These are phyloP conservation scores for Cairneyella variabilis DNA, from an alignment of 495 filamentous ascomycete species.

Conservation along the genomic window DNA sequence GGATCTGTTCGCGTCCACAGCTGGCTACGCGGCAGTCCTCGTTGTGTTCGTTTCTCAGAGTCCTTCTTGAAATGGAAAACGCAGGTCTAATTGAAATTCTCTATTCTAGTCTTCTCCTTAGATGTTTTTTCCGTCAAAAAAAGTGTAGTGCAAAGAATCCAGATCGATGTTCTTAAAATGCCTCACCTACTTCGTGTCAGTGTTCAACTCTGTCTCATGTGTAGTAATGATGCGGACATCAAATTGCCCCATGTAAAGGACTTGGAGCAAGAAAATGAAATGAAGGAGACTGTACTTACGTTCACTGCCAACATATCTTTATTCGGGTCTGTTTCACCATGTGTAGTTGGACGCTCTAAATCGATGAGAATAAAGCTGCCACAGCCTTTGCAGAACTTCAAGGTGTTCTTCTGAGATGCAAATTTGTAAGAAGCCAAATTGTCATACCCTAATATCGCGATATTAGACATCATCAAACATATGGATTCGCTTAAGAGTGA, in stretches of 20 bases:
- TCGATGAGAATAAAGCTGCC: slow-evolving; percentile 17
- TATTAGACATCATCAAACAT: background rate
- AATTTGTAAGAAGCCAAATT: slow-evolving; percentile 9
- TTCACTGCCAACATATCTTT: slow-evolving; percentile 14
- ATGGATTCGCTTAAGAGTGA: background rate
- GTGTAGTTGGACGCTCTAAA: background rate
- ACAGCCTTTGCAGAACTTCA: slow-evolving; percentile 21
- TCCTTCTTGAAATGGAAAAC: no score
- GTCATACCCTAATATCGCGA: slow-evolving; percentile 9
- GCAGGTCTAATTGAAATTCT: no score
- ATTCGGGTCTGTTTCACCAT: slow-evolving; percentile 9
- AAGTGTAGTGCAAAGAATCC: slow-evolving; percentile 10
- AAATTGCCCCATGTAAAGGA: no score
- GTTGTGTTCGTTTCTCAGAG: no score
- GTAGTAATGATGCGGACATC: no score
- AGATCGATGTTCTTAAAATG: slow-evolving; percentile 17
- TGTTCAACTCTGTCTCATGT: no score
- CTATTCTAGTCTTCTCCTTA: background rate
- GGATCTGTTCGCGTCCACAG: no score
- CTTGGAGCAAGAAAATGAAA: background rate
- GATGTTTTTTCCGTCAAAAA: slow-evolving; percentile 15
- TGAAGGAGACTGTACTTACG: slow-evolving; percentile 8
- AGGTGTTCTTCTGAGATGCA: slow-evolving; percentile 1
- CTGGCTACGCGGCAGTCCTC: no score
- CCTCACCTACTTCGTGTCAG: slow-evolving; percentile 10